Evolutionary conservation across 2,329 filamentous ascomycete genomes (phyloP).

Genomic region (Penicillium olsonii): DNA sequence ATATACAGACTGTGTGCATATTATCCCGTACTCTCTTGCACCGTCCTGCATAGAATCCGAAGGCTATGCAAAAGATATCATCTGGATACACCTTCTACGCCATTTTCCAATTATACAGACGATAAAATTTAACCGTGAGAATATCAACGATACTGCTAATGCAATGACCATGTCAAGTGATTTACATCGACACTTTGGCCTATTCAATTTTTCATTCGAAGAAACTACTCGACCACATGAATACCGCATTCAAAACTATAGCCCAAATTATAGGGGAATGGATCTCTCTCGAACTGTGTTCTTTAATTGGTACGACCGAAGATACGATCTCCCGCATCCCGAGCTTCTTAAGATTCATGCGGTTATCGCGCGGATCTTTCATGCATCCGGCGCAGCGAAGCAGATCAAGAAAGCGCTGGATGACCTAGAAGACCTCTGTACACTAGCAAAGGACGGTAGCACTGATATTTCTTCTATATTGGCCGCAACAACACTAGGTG

Average conservation of each 20-base stretch:
- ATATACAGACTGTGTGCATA: slow-evolving; percentile 1
- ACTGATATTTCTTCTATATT: slow-evolving; percentile 1
- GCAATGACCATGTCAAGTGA: not conserved
- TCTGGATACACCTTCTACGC: slow-evolving; percentile 4
- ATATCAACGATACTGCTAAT: not conserved
- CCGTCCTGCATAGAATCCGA: not conserved
- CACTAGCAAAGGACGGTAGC: slow-evolving; percentile 7
- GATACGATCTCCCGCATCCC: not conserved
- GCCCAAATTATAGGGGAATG: too few species aligned
- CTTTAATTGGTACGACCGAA: not conserved
- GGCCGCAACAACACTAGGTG: not conserved
- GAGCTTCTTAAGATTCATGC: slow-evolving; percentile 6
- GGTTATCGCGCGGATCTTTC: slow-evolving; percentile 1
- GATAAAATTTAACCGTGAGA: not conserved
- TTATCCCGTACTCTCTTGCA: not conserved
- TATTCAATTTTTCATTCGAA: slow-evolving; percentile 1
- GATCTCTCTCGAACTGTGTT: not conserved
- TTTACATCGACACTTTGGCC: not conserved
- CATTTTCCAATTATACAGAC: slow-evolving; percentile 4
- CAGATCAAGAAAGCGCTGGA: not conserved
- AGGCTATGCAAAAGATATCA: slow-evolving; percentile 3
- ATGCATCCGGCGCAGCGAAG: slow-evolving; percentile 3
- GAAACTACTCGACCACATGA: not conserved
- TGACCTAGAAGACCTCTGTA: not conserved
- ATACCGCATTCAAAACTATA: not conserved